Base-by-base conservation (phyloP, 306 rosid genomes). In the Fagus sylvatica region DNA sequence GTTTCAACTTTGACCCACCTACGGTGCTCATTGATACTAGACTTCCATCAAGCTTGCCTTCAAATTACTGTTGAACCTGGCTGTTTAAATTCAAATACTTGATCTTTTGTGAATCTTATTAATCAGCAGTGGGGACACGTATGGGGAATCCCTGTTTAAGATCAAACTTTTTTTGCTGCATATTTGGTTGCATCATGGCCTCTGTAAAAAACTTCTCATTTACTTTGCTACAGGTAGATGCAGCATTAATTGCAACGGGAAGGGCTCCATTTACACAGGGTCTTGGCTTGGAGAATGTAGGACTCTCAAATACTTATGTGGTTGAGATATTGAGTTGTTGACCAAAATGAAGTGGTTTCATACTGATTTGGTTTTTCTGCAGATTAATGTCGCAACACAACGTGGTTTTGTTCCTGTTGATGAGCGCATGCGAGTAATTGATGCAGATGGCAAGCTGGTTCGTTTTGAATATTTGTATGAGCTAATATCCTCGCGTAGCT, bases 201-300 rank as follows among this genome's bases (percentile, higher is more conserved):
- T 81, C 77, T 59, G 41, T 71, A 13, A 74, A 55, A 77, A 73
- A 34, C 62, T 71, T 3, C 61, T 72, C 43, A 69, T 67, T 74
- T 82, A 22, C 80, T 80, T 69, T 68, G 81, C 80, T 83, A 49
- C 84, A 95, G 99, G 99, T 95, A 57, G 99, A 95, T 84, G 94
- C 99, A 61, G 98, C 98, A 74, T 76, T 93, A 78, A 93, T 93
- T 83, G 99, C 98, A 81, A 95, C 99, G 68, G 99, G 99, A 85
- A 88, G 99, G 81, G 97, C 98, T 46, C 98, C 99, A 36, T 93
- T 91, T 90, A 95, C 99, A 4, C 79, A 90, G 40, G 98, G 93
- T 80, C 99, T 95, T 85, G 99, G 98, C 73, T 87, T 95, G 89
- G 98, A 91, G 79, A 95, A 89, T 81, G 98, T 95, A 89, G 78